A percentile compares a stretch with the other conserved stretches of the same genome.
phyloP scores from a whole-genome alignment of 495 filamentous ascomycete genomes.

The Sphaerosporella brunnea region DNA sequence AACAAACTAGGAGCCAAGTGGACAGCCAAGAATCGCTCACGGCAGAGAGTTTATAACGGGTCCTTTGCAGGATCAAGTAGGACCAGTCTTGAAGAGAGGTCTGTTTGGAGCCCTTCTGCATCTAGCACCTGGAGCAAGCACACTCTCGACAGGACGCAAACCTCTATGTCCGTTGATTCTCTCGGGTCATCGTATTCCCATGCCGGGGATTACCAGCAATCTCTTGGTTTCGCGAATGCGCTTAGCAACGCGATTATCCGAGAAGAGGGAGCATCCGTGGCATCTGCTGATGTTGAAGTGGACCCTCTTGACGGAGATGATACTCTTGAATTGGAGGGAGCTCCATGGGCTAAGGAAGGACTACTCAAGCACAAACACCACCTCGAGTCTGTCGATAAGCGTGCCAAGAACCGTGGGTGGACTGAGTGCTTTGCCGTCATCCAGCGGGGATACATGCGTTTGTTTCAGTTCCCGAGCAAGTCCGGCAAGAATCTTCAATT shows the following conservation, averaged over 20 bases:
- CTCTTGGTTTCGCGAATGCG: conserved; percentile 94
- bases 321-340: conserved; percentile 68
- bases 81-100: conserved; percentile 82
- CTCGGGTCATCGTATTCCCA: conserved; percentile 60
- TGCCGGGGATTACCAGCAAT: conserved; percentile 69
- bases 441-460: conserved; percentile 82
- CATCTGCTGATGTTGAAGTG: conserved; percentile 36
- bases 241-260: conserved; percentile 92
- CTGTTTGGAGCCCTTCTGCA: conserved; percentile 76
- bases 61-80: conserved; percentile 79
- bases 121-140: conserved; percentile 92
- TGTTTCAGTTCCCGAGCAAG: conserved; percentile 60
- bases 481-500: conserved; percentile 45
- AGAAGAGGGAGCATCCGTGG: conserved; percentile 53
- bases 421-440: conserved; percentile 94
- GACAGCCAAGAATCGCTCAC: conserved; percentile 68
- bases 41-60: conserved; percentile 56
- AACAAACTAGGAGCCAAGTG: conserved; percentile 46
- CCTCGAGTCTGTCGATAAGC: conserved; percentile 71
- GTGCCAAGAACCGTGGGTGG: conserved; percentile 85
- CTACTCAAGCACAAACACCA: conserved; percentile 93
- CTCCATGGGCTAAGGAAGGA: conserved; percentile 95
- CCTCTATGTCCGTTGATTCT: conserved; percentile 79
- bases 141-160: conserved; percentile 72
- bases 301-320: conserved; percentile 72